A percentile compares a stretch with the other conserved stretches of the same genome.
Evolutionary conservation across 1,284 basidiomycete genomes (phyloP).

Genomic region (Somion occarium): DNA sequence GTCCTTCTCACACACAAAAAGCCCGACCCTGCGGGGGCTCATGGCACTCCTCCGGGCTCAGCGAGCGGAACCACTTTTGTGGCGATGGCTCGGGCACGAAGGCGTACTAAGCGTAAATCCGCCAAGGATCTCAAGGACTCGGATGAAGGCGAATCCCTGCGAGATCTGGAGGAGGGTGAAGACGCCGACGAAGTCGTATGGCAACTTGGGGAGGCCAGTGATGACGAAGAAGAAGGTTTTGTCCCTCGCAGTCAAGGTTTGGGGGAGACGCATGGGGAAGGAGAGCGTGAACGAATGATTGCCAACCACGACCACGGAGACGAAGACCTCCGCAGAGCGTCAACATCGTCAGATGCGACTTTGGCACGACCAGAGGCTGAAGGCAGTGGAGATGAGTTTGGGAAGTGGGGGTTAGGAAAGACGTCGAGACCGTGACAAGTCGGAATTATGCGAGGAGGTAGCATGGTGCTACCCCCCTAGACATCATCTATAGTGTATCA

Average conservation of each 20-base stretch:
- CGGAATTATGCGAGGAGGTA: background rate
- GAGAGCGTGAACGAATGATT: constrained; percentile 25
- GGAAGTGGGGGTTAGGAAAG: constrained; percentile 19
- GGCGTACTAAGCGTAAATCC: constrained; percentile 13
- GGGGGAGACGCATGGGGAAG: constrained; percentile 14
- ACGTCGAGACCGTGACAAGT: background rate
- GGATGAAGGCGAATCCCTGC: constrained; percentile 34
- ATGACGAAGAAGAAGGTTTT: constrained; percentile 42
- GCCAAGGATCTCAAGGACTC: constrained; percentile 16
- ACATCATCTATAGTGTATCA: background rate
- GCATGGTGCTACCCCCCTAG: background rate
- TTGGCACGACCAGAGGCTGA: constrained; percentile 27
- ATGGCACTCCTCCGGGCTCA: constrained; percentile 15
- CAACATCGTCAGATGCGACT: constrained; percentile 36
- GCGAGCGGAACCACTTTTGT: constrained; percentile 11
- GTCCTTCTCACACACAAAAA: constrained; percentile 83
- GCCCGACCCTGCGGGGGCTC: constrained; percentile 42
- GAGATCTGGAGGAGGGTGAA: constrained; percentile 27
- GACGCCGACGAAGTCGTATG: constrained; percentile 48
- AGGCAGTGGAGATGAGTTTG: constrained; percentile 22
- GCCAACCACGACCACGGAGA: constrained; percentile 21
- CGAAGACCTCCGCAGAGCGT: constrained; percentile 25
- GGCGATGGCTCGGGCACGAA: constrained; percentile 10
- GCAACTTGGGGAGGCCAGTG: constrained; percentile 63
- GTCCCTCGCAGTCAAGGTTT: constrained; percentile 8